Percentiles rank a stretch among this genome's conserved stretches.
These are phyloP conservation scores for Aspergillus heteromorphus DNA, from an alignment of 495 filamentous ascomycete genomes.

Conservation along the genomic window DNA sequence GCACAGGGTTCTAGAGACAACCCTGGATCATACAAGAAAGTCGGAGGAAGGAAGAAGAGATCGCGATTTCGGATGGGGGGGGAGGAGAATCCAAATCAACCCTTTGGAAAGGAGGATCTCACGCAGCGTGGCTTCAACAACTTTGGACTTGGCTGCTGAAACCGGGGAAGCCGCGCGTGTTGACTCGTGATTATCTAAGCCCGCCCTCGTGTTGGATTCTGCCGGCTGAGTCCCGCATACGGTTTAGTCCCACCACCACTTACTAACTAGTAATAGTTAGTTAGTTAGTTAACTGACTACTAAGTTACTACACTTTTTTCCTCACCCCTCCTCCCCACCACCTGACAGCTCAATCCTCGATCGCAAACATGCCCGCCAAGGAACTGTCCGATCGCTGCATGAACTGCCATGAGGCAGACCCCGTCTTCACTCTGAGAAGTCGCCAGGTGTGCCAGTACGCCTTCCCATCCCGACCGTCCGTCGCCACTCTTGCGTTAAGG, in stretches of 20 bases:
- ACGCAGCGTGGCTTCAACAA: conserved; percentile 22
- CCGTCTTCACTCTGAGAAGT: conserved; percentile 33
- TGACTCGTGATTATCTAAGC: conserved; percentile 27
- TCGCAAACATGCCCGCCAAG: conserved; percentile 34
- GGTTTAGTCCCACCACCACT: too few species aligned
- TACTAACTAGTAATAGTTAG: too few species aligned
- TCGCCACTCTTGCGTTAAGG: too few species aligned
- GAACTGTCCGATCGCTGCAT: conserved; percentile 29
- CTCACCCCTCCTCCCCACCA: not conserved
- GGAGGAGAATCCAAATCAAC: too few species aligned
- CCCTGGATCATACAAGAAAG: conserved; percentile 13
- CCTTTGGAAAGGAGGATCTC: conserved; percentile 2
- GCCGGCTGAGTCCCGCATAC: conserved; percentile 17
- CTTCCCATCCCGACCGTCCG: conserved; percentile 7
- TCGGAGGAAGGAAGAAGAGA: not conserved
- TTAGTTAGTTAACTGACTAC: too few species aligned
- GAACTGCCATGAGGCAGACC: conserved; percentile 38
- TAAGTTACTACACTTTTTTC: too few species aligned
- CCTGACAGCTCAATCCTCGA: not conserved
- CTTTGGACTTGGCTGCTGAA: too few species aligned
- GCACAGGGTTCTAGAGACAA: conserved; percentile 6
- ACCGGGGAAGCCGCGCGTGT: conserved; percentile 31
- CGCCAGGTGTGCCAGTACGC: conserved; percentile 45
- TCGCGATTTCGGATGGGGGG: not conserved
- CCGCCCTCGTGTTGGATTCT: conserved; percentile 14